Percentiles rank a stretch among this genome's conserved stretches.
Conservation (phyloP, 73 alveolate species). For the Tetrahymena elliotti region DNA sequence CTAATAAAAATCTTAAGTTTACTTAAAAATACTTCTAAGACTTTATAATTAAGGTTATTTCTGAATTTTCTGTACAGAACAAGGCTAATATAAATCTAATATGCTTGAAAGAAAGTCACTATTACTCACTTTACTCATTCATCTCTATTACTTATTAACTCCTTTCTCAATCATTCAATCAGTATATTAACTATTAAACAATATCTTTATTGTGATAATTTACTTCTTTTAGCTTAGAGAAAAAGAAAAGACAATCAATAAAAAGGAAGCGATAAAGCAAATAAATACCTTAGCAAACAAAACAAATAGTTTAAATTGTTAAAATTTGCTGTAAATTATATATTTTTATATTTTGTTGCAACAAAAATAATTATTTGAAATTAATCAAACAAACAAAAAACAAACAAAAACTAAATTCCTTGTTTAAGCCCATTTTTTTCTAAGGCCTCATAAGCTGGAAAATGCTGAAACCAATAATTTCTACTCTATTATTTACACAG, state of each 20-base stretch:
- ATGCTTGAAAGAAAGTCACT: neutral
- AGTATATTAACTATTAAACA: neutral
- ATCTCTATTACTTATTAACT: neutral
- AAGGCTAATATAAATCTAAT: neutral
- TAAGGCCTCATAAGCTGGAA: too few species aligned
- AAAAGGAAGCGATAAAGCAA: neutral
- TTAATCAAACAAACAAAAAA: neutral
- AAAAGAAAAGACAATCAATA: neutral
- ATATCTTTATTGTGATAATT: neutral
- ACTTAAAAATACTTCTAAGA: neutral
- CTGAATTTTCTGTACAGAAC: neutral
- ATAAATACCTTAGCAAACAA: neutral
- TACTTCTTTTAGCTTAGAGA: neutral
- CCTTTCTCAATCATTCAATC: neutral
- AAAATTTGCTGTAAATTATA: neutral
- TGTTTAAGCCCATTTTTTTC: too few species aligned
- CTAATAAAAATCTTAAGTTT: neutral
- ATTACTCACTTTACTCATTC: neutral
- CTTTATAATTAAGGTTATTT: too few species aligned
- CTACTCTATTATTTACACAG: too few species aligned
- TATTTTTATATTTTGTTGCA: neutral
- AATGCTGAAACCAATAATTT: too few species aligned
- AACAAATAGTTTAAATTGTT: neutral
- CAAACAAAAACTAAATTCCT: too few species aligned
- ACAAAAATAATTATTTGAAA: too few species aligned